Evolutionary conservation across 352 stramenopile species (phyloP), one percentile per base, ranked within the genome.

Genomic region (Globisporangium orthogonon): DNA sequence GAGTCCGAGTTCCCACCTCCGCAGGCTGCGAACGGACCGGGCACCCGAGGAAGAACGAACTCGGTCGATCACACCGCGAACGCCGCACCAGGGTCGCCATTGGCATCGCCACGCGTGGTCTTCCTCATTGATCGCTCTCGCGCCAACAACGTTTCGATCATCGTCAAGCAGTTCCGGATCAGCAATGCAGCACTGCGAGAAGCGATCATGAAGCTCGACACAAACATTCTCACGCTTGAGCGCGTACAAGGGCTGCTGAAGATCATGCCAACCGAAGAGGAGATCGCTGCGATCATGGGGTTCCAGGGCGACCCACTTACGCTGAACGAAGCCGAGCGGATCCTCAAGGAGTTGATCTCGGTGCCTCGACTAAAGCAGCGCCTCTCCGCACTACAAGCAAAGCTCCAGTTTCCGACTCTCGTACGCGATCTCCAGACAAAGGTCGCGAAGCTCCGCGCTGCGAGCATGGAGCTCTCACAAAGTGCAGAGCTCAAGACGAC

Each of bases 151-250:
- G 95, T 98, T n/a, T 97, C 94, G 17, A 99, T 99, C 63, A 97
- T 98, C 63, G 81, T 98, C 45, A 97, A 97, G 63, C 88, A 97
- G 63, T 90, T 98, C 46, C 88, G 95, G 48, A 96, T 98, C 74
- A 97, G 78, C 73, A 83, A 91, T 48, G 70, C 76, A 0, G 75
- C 87, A 17, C 63, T 96, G 46, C 78, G 87, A 1, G 73, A 90
- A 50, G 86, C 86, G 4, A 84, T 94, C 30, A 87, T 95, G 70
- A 86, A 83, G 31, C 78, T 94, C 44, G 87, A 96, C 51, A 65
- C 76, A 1, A 79, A 70, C 43, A 76, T 94, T 2, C 58, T 95
- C 2, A 91, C 70, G 4, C 65, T 92, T 18, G 86, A 97, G 53
- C 85, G 90, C 30, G 76, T 95, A 2, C 80, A 90, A 18, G 87